Evolutionary conservation across 169 alveolate genomes (phyloP).

Genomic region (Eimeria falciformis): DNA sequence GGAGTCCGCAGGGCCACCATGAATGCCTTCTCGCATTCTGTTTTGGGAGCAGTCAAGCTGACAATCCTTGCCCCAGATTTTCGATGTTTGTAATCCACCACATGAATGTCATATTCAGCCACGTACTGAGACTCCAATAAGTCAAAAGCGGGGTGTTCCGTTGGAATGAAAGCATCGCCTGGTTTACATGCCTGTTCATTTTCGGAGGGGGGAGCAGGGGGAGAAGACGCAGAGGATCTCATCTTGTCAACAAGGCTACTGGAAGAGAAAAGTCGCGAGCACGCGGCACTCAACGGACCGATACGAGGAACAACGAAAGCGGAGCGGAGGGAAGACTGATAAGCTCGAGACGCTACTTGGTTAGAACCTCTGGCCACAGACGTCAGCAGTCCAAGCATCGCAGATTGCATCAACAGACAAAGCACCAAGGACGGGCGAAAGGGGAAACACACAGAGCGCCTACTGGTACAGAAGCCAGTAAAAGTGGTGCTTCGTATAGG

Average conservation of each 20-base stretch:
- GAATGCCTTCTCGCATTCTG: constrained; percentile 74
- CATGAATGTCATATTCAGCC: constrained; percentile 30
- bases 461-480: background rate
- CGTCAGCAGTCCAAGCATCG: background rate
- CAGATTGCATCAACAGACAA: background rate
- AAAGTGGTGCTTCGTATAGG: background rate
- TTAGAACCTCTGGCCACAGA: background rate
- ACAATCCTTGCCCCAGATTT: constrained; percentile 52
- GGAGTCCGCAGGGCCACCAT: constrained; percentile 74
- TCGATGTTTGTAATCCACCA: constrained; percentile 29
- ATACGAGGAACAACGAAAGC: background rate
- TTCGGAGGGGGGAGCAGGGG: too few relatives aligned
- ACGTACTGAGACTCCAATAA: background rate
- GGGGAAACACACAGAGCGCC: background rate
- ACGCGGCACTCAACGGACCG: background rate
- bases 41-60: background rate
- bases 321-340: background rate
- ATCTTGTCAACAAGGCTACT: background rate
- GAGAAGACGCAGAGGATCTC: background rate
- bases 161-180: background rate
- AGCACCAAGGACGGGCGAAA: background rate
- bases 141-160: constrained; percentile 73
- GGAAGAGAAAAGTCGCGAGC: background rate
- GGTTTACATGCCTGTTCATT: background rate
- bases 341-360: background rate